Evolutionary conservation across 179 eudicot species (phyloP).

Genomic region (Silene coronaria): DNA sequence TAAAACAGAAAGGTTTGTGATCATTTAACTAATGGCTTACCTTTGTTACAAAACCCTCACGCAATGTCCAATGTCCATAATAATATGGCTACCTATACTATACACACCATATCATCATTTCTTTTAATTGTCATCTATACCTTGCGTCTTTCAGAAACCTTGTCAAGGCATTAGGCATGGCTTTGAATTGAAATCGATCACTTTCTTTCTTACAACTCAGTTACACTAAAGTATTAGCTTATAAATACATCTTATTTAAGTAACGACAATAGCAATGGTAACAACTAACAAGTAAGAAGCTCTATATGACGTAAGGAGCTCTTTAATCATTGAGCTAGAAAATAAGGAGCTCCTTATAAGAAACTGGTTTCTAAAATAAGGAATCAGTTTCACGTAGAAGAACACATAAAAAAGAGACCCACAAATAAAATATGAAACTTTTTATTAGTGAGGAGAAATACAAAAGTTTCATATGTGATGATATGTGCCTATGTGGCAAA

Average conservation of each 20-base stretch:
- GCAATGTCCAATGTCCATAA: constrained; percentile 21
- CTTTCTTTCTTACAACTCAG: no score
- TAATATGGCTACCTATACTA: no score
- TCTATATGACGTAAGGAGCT: neutral
- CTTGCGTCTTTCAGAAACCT: constrained; percentile 6
- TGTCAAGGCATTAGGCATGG: constrained; percentile 11
- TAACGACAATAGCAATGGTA: no score
- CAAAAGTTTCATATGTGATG: neutral
- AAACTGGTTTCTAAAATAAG: neutral
- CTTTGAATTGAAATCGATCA: no score
- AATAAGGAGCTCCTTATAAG: neutral
- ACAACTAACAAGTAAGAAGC: neutral
- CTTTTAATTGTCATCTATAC: neutral
- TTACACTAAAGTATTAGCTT: no score
- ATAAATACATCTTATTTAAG: no score
- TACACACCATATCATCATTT: constrained; percentile 6
- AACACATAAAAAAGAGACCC: neutral
- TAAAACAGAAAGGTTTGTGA: no score
- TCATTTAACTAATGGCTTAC: neutral
- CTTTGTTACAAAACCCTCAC: constrained; percentile 16
- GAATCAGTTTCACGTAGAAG: neutral
- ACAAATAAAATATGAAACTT: neutral
- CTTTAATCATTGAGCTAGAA: neutral
- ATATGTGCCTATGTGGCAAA: no score
- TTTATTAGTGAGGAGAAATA: no score